Percentiles rank a stretch among this genome's conserved stretches.
Conservation (phyloP, 2,329 filamentous ascomycete genomes). For the Penicillium sp. region DNA sequence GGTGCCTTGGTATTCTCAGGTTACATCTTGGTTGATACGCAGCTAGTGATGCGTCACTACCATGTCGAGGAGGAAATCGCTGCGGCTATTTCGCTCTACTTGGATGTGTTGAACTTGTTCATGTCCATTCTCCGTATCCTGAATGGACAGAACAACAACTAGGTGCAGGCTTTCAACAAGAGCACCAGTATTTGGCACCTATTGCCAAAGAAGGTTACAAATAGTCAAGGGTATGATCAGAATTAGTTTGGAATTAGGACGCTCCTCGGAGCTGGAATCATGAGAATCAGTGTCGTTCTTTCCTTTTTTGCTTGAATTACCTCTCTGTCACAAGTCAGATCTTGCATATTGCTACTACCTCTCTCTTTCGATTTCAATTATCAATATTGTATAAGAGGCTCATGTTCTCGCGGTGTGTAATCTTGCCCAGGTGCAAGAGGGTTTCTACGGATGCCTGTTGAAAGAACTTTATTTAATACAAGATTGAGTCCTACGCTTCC, state of each 20-base stretch:
- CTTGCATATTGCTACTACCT: no score
- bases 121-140: slow-evolving; percentile 91
- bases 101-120: slow-evolving; percentile 97
- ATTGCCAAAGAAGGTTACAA: neutral
- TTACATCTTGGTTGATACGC: slow-evolving; percentile 95
- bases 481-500: no score
- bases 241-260: neutral
- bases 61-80: slow-evolving; percentile 98
- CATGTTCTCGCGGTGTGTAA: no score
- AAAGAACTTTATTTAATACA: no score
- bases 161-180: slow-evolving; percentile 26
- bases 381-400: no score
- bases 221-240: neutral
- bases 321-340: no score
- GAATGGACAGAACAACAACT: slow-evolving; percentile 95
- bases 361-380: no score
- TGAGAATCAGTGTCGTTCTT: neutral
- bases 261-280: slow-evolving; percentile 6
- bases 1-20: slow-evolving; percentile 86
- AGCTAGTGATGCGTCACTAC: slow-evolving; percentile 91
- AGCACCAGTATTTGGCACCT: neutral
- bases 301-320: neutral
- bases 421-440: no score
- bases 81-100: slow-evolving; percentile 88
- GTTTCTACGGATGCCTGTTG: no score